Percentiles rank a stretch among this genome's conserved stretches.
Conservation (phyloP, 2,329 filamentous ascomycete genomes). For the Pseudopyrenochaeta lycopersici region DNA sequence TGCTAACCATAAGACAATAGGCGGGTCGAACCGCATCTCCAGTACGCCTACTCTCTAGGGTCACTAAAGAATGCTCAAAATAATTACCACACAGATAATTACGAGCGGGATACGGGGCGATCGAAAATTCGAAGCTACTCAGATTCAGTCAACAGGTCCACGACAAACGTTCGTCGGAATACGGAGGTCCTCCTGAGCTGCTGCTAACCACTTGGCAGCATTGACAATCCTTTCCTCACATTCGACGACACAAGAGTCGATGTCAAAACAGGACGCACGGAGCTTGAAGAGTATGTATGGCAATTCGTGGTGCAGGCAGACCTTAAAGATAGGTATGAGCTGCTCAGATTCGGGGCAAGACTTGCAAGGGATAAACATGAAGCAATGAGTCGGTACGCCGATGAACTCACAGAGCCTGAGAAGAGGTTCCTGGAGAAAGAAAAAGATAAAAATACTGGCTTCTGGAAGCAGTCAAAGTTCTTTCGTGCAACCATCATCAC, state of each 20-base stretch:
- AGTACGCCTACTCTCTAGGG: too few relatives aligned
- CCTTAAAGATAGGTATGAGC: constrained; percentile 24
- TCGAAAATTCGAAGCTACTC: not conserved
- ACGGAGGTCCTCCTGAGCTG: not conserved
- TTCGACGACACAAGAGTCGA: constrained; percentile 23
- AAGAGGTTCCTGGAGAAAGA: constrained; percentile 18
- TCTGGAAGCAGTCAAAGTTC: constrained; percentile 35
- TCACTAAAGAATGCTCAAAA: not conserved
- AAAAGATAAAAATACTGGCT: constrained; percentile 20
- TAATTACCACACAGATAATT: not conserved
- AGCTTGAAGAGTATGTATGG: constrained; percentile 30
- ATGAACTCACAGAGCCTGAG: constrained; percentile 24
- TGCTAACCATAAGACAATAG: too few relatives aligned
- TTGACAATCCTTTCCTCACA: constrained; percentile 31
- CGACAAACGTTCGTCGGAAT: constrained; percentile 15
- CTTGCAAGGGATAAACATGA: constrained; percentile 31
- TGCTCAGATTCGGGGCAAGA: constrained; percentile 28
- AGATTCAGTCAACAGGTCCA: constrained; percentile 9
- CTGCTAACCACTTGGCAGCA: constrained; percentile 10
- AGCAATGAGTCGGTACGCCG: constrained; percentile 22
- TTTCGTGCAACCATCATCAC: constrained; percentile 31
- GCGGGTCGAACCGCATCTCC: too few relatives aligned
- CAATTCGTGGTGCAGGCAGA: constrained; percentile 17
- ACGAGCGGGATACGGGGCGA: constrained; percentile 1
- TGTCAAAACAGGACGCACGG: constrained; percentile 15